Conservation (phyloP, 345 rosid genomes). For the Sonneratia alba region DNA sequence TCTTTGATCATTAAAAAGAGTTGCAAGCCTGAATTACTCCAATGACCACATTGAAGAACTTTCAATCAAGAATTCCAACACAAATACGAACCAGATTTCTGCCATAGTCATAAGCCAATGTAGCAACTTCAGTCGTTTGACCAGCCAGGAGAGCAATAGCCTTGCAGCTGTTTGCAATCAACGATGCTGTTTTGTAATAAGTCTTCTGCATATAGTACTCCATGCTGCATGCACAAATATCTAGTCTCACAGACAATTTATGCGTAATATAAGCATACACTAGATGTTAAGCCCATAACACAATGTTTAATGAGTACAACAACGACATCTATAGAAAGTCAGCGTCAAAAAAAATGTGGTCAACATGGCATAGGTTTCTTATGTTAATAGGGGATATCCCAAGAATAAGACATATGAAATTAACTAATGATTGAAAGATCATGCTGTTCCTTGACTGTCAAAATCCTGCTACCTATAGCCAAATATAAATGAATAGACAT, state of each 20-base stretch:
- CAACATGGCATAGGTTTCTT: background rate
- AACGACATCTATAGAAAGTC: background rate
- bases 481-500: background rate
- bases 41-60: background rate
- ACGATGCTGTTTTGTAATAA: conserved; percentile 79
- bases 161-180: conserved; percentile 90
- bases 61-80: background rate
- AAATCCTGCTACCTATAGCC: background rate
- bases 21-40: background rate
- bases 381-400: background rate
- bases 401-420: background rate
- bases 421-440: background rate
- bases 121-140: conserved; percentile 74
- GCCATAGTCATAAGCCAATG: conserved; percentile 82
- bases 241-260: background rate
- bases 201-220: conserved; percentile 81
- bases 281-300: background rate
- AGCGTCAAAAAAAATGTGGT: background rate
- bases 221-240: conserved; percentile 42
- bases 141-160: conserved; percentile 86
- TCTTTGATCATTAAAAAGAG: background rate
- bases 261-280: background rate
- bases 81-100: conserved; percentile 70
- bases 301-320: background rate
- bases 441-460: background rate